Evolutionary conservation across 495 filamentous ascomycete genomes (phyloP).

Genomic region (Penicillium arizonense): DNA sequence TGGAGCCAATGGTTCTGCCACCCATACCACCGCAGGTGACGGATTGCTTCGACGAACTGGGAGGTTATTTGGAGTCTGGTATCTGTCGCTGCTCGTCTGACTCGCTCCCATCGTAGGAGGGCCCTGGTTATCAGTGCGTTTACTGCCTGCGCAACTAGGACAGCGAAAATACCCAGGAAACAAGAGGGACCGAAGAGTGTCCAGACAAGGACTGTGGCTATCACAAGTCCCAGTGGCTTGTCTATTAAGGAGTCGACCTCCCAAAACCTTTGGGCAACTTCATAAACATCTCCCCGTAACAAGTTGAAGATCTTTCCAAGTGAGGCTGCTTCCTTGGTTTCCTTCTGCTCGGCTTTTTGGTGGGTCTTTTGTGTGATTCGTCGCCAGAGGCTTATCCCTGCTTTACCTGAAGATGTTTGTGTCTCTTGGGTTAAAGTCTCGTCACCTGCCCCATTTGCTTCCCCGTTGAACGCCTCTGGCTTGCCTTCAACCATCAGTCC

Average conservation of each 20-base stretch:
- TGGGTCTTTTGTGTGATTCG: constrained; percentile 9
- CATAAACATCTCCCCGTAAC: constrained; percentile 76
- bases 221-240: constrained; percentile 64
- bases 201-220: constrained; percentile 71
- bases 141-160: constrained; percentile 61
- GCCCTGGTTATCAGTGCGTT: constrained; percentile 62
- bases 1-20: constrained; percentile 81
- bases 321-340: constrained; percentile 59
- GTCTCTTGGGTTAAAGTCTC: background rate
- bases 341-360: constrained; percentile 7
- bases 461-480: background rate
- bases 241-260: constrained; percentile 67
- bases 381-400: constrained; percentile 9
- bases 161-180: constrained; percentile 64
- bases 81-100: constrained; percentile 67
- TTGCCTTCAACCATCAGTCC: constrained; percentile 34
- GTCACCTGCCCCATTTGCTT: constrained; percentile 1
- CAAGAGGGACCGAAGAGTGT: constrained; percentile 76
- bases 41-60: constrained; percentile 79
- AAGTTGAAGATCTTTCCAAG: constrained; percentile 85
- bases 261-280: constrained; percentile 81
- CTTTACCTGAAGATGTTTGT: constrained; percentile 1
- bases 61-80: constrained; percentile 68
- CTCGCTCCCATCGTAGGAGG: constrained; percentile 60
- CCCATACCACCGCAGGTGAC: constrained; percentile 84